Conservation (phyloP, 139 green algal species). For the Coelastrella sp. region DNA sequence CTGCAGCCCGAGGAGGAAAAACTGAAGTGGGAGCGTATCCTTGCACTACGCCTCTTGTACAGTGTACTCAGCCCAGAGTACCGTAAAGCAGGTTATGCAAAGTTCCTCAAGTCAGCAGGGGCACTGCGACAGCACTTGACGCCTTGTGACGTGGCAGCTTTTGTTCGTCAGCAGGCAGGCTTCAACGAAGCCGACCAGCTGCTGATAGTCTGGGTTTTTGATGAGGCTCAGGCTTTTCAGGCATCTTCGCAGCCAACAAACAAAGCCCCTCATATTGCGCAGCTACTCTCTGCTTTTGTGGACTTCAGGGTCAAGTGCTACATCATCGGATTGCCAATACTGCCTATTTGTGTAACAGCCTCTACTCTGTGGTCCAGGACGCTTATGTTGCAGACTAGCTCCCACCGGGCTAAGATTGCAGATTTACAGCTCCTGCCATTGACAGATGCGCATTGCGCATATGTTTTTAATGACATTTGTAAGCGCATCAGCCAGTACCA, state of each 20-base stretch:
- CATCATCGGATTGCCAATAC: background rate
- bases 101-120: background rate
- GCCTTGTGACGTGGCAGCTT: background rate
- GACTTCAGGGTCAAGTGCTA: background rate
- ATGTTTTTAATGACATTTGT: background rate
- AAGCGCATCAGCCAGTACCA: background rate
- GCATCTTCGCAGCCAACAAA: background rate
- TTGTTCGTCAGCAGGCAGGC: conserved; percentile 1
- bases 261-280: background rate
- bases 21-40: no score
- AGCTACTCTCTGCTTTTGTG: background rate
- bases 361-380: background rate
- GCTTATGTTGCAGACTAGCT: background rate
- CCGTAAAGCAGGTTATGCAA: background rate
- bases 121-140: background rate
- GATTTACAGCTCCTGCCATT: background rate
- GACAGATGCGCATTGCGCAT: background rate
- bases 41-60: background rate
- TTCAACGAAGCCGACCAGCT: background rate
- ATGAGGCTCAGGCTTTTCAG: background rate
- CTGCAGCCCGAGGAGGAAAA: no score
- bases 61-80: background rate
- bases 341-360: background rate
- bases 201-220: background rate
- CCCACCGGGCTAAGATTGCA: background rate